Conservation (phyloP, 2,329 filamentous ascomycete species). For the Phyllosticta paracitricarpa region DNA sequence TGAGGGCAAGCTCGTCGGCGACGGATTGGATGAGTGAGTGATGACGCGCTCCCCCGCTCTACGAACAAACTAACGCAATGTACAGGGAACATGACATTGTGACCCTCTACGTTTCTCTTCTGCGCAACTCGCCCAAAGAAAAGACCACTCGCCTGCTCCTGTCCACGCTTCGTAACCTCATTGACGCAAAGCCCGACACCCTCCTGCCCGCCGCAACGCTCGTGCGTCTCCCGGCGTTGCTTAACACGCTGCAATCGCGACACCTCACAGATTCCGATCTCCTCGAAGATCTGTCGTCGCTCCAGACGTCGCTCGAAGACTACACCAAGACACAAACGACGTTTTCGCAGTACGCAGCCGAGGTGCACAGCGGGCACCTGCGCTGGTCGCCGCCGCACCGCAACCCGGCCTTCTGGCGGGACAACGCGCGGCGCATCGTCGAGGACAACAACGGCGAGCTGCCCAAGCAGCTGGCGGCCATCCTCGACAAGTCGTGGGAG, state of each 20-base stretch:
- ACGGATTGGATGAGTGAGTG: constrained; percentile 74
- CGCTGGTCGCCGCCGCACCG: constrained; percentile 90
- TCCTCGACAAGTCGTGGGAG: constrained; percentile 72
- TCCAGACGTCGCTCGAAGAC: constrained; percentile 63
- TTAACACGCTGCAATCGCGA: constrained; percentile 46
- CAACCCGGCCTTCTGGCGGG: constrained; percentile 78
- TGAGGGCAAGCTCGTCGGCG: constrained; percentile 59
- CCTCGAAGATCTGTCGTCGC: constrained; percentile 38
- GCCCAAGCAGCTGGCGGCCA: constrained; percentile 72
- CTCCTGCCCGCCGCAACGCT: constrained; percentile 77
- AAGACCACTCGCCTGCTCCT: constrained; percentile 91
- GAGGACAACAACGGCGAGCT: constrained; percentile 73
- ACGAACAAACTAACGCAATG: constrained; percentile 12
- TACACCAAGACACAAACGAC: constrained; percentile 64
- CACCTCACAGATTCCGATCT: constrained; percentile 44
- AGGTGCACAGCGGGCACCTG: constrained; percentile 76
- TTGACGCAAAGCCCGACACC: constrained; percentile 58
- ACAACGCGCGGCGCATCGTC: constrained; percentile 79
- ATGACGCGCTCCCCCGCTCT: constrained; percentile 10
- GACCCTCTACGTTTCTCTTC: constrained; percentile 80
- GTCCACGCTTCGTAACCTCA: constrained; percentile 80
- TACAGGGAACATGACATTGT: constrained; percentile 83
- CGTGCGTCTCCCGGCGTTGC: constrained; percentile 61
- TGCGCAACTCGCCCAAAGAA: constrained; percentile 90
- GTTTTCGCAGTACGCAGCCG: constrained; percentile 63